Evolutionary conservation across 176 grass and related monocot genomes (phyloP).

Genomic region (Pharus latifolius): DNA sequence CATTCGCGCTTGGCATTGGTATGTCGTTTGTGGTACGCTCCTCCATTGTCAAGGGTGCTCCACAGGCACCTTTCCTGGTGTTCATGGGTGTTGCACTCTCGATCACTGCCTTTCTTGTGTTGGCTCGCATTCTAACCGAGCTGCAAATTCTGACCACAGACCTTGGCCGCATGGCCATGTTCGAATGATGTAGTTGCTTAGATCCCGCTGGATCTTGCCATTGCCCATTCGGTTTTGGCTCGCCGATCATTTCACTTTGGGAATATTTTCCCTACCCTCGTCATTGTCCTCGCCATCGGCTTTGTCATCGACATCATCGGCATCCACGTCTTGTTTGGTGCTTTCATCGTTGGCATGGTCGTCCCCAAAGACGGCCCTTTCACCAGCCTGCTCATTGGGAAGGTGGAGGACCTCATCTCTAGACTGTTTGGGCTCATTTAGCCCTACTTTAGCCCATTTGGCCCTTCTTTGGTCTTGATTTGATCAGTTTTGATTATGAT

Average conservation of each 20-base stretch:
- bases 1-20: constrained; percentile 31
- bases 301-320: too few species aligned
- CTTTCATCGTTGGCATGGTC: not conserved
- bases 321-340: too few species aligned
- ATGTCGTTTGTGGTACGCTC: not conserved
- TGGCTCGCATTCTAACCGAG: constrained; percentile 27
- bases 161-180: too few species aligned
- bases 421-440: not conserved
- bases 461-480: too few species aligned
- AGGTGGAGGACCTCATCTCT: not conserved
- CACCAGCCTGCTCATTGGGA: not conserved
- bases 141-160: too few species aligned
- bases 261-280: not conserved
- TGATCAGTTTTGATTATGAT: too few species aligned
- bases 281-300: not conserved
- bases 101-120: constrained; percentile 28
- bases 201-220: constrained; percentile 4
- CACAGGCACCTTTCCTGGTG: constrained; percentile 4
- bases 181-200: not conserved
- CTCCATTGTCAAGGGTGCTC: not conserved
- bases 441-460: too few species aligned
- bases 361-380: too few species aligned
- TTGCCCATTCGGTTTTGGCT: too few species aligned
- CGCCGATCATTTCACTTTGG: too few species aligned
- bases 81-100: constrained; percentile 38